These are phyloP conservation scores for Saturnispora dispora DNA, from an alignment of 805 yeast species.

Conservation along the genomic window DNA sequence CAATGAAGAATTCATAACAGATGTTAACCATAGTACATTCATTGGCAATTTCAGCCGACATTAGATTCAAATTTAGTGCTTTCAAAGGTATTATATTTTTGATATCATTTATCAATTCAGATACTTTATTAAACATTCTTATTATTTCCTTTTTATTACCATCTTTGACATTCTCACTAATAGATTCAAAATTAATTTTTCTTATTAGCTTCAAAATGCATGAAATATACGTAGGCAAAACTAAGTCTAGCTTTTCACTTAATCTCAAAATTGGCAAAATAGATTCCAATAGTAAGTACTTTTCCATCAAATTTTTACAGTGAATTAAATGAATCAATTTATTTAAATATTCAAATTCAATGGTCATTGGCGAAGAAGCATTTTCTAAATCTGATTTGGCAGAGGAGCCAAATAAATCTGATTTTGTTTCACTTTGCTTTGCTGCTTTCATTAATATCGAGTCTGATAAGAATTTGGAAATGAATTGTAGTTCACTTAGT, in stretches of 20 bases:
- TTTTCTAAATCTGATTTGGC: slow-evolving; percentile 13
- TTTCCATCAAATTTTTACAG: slow-evolving; percentile 35
- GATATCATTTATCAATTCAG: slow-evolving; percentile 62
- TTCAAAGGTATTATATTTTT: slow-evolving; percentile 27
- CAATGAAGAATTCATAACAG: slow-evolving; percentile 80
- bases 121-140: slow-evolving; percentile 59
- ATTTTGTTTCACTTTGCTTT: slow-evolving; percentile 21
- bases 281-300: slow-evolving; percentile 36
- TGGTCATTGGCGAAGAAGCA: slow-evolving; percentile 21
- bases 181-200: slow-evolving; percentile 18
- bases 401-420: slow-evolving; percentile 22
- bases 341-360: slow-evolving; percentile 54
- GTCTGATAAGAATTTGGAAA: slow-evolving; percentile 44
- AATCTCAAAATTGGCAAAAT: slow-evolving; percentile 40
- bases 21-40: slow-evolving; percentile 63
- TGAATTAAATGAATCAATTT: slow-evolving; percentile 59
- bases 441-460: slow-evolving; percentile 37
- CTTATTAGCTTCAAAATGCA: slow-evolving; percentile 53
- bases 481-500: slow-evolving; percentile 44
- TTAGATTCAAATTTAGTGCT: slow-evolving; percentile 43
- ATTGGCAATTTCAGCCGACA: slow-evolving; percentile 72
- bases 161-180: background rate
- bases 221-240: slow-evolving; percentile 67
- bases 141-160: slow-evolving; percentile 15
- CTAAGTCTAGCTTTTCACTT: slow-evolving; percentile 40